phyloP scores from a whole-genome alignment of 352 stramenopile genomes.

The Phytopythium ostracodes region DNA sequence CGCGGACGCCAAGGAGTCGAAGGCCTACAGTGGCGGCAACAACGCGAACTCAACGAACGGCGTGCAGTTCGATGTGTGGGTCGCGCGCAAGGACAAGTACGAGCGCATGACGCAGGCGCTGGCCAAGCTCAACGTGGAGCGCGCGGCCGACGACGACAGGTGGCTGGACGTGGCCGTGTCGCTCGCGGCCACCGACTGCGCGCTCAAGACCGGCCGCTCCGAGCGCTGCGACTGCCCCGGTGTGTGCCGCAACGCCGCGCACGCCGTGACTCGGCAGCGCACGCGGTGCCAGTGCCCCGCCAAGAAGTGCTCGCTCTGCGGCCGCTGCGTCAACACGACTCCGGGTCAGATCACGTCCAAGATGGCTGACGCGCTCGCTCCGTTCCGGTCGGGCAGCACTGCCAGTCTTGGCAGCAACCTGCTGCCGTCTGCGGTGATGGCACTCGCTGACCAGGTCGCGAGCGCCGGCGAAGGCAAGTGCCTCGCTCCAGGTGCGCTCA shows the following conservation, averaged over 20 bases:
- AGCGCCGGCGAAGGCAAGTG: constrained; percentile 42
- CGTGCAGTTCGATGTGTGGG: constrained; percentile 81
- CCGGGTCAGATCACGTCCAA: constrained; percentile 58
- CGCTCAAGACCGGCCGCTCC: constrained; percentile 70
- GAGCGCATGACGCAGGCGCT: constrained; percentile 68
- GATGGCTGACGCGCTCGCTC: constrained; percentile 52
- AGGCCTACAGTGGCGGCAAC: constrained; percentile 9
- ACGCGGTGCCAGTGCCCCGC: constrained; percentile 74
- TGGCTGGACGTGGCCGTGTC: constrained; percentile 77
- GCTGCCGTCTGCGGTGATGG: constrained; percentile 21
- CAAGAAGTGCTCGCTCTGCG: constrained; percentile 76
- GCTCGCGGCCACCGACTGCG: constrained; percentile 71
- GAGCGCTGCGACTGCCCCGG: constrained; percentile 65
- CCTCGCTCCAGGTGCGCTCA: constrained; percentile 19
- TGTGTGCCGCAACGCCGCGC: constrained; percentile 50
- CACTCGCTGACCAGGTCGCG: constrained; percentile 45
- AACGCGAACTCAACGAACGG: constrained; percentile 9
- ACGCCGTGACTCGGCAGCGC: constrained; percentile 72
- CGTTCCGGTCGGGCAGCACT: constrained; percentile 27
- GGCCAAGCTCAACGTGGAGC: constrained; percentile 55
- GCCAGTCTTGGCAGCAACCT: neutral
- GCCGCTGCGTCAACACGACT: constrained; percentile 57
- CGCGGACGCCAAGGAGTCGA: constrained; percentile 10
- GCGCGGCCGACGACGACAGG: constrained; percentile 44
- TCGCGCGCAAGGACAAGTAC: constrained; percentile 86